Conservation (phyloP, 257 asterid genomes). For the Marsdenia floribunda region DNA sequence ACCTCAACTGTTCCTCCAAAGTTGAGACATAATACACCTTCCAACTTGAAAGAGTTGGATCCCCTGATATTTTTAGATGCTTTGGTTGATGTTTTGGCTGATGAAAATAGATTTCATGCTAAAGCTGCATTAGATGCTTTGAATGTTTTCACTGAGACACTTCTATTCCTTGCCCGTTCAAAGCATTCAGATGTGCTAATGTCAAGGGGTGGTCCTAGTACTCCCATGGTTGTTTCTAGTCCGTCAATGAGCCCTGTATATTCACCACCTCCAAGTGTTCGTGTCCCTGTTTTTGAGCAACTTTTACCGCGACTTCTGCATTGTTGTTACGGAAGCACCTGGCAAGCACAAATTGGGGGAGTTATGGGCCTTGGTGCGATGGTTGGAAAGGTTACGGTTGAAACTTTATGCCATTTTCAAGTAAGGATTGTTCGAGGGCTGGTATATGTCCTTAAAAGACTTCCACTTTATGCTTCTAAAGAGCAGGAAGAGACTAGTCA, state of each 20-base stretch:
- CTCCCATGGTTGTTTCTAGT: slow-evolving; percentile 97
- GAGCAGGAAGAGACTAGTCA: slow-evolving; percentile 98
- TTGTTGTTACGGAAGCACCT: slow-evolving; percentile 86
- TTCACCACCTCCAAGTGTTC: slow-evolving; percentile 96
- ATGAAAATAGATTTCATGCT: slow-evolving; percentile 85
- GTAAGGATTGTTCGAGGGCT: slow-evolving; percentile 86
- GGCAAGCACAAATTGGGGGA: slow-evolving; percentile 99
- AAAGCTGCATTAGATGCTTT: slow-evolving; percentile 88
- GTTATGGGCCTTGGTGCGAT: slow-evolving; percentile 95
- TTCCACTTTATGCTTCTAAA: slow-evolving; percentile 85
- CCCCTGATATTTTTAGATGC: slow-evolving; percentile 95
- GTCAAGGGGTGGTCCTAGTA: slow-evolving; percentile 88
- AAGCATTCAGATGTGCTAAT: slow-evolving; percentile 70
- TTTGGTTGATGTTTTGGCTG: slow-evolving; percentile 83
- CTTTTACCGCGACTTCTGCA: slow-evolving; percentile 92
- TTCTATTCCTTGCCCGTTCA: slow-evolving; percentile 83
- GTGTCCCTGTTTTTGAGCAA: slow-evolving; percentile 94
- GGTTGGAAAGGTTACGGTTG: slow-evolving; percentile 96
- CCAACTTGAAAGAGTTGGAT: slow-evolving; percentile 87
- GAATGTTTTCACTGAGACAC: slow-evolving; percentile 72
- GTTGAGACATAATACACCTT: slow-evolving; percentile 55
- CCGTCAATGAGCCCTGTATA: slow-evolving; percentile 98
- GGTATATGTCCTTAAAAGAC: slow-evolving; percentile 91
- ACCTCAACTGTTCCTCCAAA: slow-evolving; percentile 48
- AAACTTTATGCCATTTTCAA: slow-evolving; percentile 73